Evolutionary conservation across 169 alveolate genomes (phyloP).

Genomic region (Ichthyophthirius multifiliis): DNA sequence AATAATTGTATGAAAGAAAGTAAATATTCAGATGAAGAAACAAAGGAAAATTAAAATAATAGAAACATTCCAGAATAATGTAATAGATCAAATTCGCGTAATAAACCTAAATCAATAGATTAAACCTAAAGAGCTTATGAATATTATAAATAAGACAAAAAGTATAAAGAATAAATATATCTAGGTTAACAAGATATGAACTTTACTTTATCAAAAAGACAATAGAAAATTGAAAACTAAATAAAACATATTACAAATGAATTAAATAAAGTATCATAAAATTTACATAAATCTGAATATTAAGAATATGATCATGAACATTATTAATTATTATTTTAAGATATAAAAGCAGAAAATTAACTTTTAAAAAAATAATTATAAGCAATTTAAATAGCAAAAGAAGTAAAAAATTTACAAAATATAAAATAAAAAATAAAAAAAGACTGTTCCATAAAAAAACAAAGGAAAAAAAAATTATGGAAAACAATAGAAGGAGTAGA

Average conservation of each 20-base stretch:
- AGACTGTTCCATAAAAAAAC: background rate
- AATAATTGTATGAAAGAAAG: too few species aligned
- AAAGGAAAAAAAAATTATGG: background rate
- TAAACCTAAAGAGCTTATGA: conserved; percentile 10
- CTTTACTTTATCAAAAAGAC: background rate
- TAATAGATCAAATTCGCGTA: too few species aligned
- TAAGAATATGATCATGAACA: background rate
- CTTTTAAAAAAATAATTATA: background rate
- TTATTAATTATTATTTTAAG: background rate
- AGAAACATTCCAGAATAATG: too few species aligned
- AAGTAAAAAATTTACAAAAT: background rate
- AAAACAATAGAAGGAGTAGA: background rate
- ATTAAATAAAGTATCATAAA: background rate
- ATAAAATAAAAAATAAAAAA: too few species aligned
- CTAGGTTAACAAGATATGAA: background rate
- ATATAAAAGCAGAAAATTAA: background rate
- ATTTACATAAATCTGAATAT: too few species aligned
- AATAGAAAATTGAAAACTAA: background rate
- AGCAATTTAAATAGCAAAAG: background rate
- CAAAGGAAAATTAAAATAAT: too few species aligned
- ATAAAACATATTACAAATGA: background rate
- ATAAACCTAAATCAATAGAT: too few species aligned
- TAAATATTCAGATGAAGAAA: too few species aligned
- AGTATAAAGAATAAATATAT: background rate
- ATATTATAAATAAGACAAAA: background rate